A percentile compares a stretch with the other conserved stretches of the same genome.
Evolutionary conservation across 345 rosid species (phyloP).

Genomic region (Erysimum cheiranthoides): DNA sequence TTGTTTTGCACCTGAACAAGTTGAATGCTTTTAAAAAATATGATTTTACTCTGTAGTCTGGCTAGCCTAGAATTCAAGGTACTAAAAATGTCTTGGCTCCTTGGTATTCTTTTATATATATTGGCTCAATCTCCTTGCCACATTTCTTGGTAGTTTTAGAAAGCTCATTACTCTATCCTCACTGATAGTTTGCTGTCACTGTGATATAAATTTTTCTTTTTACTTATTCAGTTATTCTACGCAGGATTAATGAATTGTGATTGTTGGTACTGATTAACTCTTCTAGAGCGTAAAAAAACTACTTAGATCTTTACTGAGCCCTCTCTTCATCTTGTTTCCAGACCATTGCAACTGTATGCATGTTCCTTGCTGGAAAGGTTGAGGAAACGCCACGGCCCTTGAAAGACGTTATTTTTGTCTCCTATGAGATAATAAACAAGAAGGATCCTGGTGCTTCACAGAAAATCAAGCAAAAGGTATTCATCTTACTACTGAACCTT

Average conservation of each 20-base stretch:
- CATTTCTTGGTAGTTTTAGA: conserved; percentile 27
- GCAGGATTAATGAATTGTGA: background rate
- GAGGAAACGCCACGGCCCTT: conserved; percentile 96
- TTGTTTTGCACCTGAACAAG: conserved; percentile 37
- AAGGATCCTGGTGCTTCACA: conserved; percentile 82
- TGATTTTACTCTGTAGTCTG: conserved; percentile 24
- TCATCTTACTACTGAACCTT: conserved; percentile 24
- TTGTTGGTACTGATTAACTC: conserved; percentile 10
- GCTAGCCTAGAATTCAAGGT: conserved; percentile 31
- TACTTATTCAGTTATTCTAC: background rate
- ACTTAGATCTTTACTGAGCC: conserved; percentile 9
- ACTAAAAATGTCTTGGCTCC: conserved; percentile 6
- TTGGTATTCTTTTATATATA: background rate
- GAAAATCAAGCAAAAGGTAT: conserved; percentile 92
- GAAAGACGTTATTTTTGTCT: conserved; percentile 88
- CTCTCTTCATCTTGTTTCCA: conserved; percentile 38
- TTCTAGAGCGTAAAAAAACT: background rate
- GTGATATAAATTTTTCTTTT: conserved; percentile 3
- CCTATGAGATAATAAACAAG: conserved; percentile 89
- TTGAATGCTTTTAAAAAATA: background rate
- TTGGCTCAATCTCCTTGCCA: conserved; percentile 16
- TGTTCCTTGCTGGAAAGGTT: conserved; percentile 98
- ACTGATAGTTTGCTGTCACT: conserved; percentile 15
- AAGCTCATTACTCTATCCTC: conserved; percentile 5
- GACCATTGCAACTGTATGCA: conserved; percentile 93